Evolutionary conservation across 2,329 filamentous ascomycete genomes (phyloP).

Genomic region (Pseudogymnoascus sp.): DNA sequence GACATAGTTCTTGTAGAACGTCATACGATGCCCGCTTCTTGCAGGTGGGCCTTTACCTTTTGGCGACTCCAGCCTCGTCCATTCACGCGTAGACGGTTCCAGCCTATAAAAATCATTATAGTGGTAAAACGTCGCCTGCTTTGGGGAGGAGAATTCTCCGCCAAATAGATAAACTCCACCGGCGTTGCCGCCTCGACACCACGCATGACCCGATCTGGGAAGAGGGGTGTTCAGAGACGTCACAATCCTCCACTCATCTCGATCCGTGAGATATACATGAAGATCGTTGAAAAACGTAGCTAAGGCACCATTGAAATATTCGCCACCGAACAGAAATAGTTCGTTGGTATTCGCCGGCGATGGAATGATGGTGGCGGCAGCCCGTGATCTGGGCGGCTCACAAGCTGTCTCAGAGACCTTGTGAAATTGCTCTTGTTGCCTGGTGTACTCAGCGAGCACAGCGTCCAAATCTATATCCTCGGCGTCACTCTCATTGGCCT

Average conservation of each 20-base stretch:
- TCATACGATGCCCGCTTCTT: constrained; percentile 89
- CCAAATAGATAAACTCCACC: constrained; percentile 86
- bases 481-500: constrained; percentile 72
- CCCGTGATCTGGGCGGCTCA: constrained; percentile 67
- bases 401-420: constrained; percentile 79
- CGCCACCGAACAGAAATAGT: constrained; percentile 84
- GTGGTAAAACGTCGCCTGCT: constrained; percentile 97
- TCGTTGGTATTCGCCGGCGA: constrained; percentile 82
- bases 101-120: constrained; percentile 98
- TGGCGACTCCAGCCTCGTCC: constrained; percentile 75
- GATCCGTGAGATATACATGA: constrained; percentile 66
- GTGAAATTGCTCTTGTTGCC: constrained; percentile 86
- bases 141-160: constrained; percentile 92
- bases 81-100: constrained; percentile 77
- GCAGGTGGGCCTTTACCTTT: constrained; percentile 73
- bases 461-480: constrained; percentile 91
- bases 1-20: constrained; percentile 94
- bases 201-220: constrained; percentile 86
- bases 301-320: constrained; percentile 88
- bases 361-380: constrained; percentile 74
- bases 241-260: constrained; percentile 83
- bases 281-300: constrained; percentile 65
- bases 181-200: constrained; percentile 79
- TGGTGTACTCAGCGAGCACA: constrained; percentile 86
- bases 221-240: constrained; percentile 87